These are phyloP conservation scores for Tricholoma matsutake DNA, from an alignment of 768 basidiomycete species.

Conservation along the genomic window DNA sequence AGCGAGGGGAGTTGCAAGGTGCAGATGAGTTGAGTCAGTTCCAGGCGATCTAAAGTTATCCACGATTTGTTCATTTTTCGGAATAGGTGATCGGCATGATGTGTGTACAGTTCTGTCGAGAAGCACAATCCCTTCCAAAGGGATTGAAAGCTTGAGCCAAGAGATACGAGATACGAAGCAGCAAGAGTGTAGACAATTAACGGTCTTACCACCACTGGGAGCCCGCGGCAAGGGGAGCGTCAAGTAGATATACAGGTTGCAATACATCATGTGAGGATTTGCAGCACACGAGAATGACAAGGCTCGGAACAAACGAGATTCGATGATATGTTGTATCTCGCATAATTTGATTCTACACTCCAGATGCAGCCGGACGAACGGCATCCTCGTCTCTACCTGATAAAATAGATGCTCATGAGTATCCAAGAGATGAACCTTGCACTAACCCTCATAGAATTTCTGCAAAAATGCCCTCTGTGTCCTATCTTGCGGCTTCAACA, in stretches of 20 bases:
- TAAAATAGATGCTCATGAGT: conserved; percentile 5
- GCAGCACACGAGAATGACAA: neutral
- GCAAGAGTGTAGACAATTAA: too few species aligned
- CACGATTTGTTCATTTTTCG: too few species aligned
- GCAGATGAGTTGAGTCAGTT: too few species aligned
- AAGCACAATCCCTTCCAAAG: too few species aligned
- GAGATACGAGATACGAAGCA: too few species aligned
- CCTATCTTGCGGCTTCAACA: conserved; percentile 46
- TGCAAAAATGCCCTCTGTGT: conserved; percentile 68
- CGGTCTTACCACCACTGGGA: neutral
- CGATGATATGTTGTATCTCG: neutral
- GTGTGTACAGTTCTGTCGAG: too few species aligned
- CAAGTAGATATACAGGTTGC: too few species aligned
- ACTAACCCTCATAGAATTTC: conserved; percentile 81
- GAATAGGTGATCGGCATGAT: too few species aligned
- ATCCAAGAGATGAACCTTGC: neutral
- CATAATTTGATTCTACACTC: conserved; percentile 21
- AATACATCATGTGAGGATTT: neutral
- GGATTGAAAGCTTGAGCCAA: too few species aligned
- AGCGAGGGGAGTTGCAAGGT: too few species aligned
- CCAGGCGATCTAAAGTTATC: too few species aligned
- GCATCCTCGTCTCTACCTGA: conserved; percentile 76
- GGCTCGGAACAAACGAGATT: neutral
- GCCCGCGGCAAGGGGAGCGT: neutral
- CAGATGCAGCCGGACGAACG: conserved; percentile 65